Percentiles rank a stretch among this genome's conserved stretches.
Conservation (phyloP, 495 filamentous ascomycete species). For the Durotheca rogersii region DNA sequence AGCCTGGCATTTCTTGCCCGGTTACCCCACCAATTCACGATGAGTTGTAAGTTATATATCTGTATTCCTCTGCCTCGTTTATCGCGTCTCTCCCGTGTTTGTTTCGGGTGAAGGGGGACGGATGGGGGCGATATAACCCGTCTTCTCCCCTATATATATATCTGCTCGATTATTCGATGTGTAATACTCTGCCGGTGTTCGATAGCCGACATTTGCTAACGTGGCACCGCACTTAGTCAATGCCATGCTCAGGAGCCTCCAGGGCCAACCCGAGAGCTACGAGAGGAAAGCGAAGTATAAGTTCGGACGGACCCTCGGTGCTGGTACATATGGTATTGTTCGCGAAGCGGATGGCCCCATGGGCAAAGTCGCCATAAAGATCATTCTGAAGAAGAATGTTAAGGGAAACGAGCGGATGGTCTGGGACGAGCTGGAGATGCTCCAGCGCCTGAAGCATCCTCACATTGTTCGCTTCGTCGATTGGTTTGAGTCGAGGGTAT, state of each 20-base stretch:
- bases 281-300: slow-evolving; percentile 94
- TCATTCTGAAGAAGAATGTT: slow-evolving; percentile 99
- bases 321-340: slow-evolving; percentile 98
- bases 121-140: too few relatives aligned
- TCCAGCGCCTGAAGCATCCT: slow-evolving; percentile 85
- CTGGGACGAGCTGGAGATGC: slow-evolving; percentile 91
- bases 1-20: slow-evolving; percentile 4
- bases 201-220: slow-evolving; percentile 20
- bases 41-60: slow-evolving; percentile 38
- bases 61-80: slow-evolving; percentile 3
- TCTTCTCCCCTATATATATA: slow-evolving; percentile 7
- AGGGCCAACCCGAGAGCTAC: slow-evolving; percentile 96
- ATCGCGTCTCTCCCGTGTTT: slow-evolving; percentile 6
- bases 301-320: slow-evolving; percentile 91
- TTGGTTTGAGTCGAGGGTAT: slow-evolving; percentile 95
- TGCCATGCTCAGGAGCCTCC: slow-evolving; percentile 94
- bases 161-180: too few relatives aligned
- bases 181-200: neutral
- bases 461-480: slow-evolving; percentile 98
- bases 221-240: slow-evolving; percentile 59
- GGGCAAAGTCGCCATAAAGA: slow-evolving; percentile 95
- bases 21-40: slow-evolving; percentile 34
- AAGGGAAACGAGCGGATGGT: slow-evolving; percentile 98
- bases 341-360: slow-evolving; percentile 82
- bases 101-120: slow-evolving; percentile 4